Percentiles rank a stretch among this genome's conserved stretches.
Evolutionary conservation across 768 basidiomycete species (phyloP).

Genomic region (Saitozyma podzolica): DNA sequence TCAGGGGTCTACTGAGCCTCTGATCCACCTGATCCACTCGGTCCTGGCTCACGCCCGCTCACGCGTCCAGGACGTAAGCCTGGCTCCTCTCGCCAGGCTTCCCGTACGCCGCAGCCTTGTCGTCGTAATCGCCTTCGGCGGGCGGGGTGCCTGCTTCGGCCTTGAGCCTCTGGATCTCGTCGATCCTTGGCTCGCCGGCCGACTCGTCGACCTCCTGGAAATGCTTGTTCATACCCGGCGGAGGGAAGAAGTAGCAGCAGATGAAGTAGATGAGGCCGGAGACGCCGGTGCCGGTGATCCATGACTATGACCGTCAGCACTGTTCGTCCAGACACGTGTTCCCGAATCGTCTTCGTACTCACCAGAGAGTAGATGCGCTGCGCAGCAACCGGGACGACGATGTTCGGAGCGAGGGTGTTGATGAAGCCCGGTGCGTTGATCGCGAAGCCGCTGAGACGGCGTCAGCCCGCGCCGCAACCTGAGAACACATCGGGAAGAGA

Average conservation of each 20-base stretch:
- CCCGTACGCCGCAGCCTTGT: too few relatives aligned
- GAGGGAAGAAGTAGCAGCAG: constrained; percentile 65
- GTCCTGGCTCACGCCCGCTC: too few relatives aligned
- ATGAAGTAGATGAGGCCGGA: constrained; percentile 66
- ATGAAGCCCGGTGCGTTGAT: constrained; percentile 82
- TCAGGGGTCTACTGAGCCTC: too few relatives aligned
- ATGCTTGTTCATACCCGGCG: constrained; percentile 56
- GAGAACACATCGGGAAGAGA: too few relatives aligned
- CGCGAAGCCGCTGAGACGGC: constrained; percentile 62
- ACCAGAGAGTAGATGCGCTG: constrained; percentile 56
- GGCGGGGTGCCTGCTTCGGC: too few relatives aligned
- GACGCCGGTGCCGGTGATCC: constrained; percentile 78
- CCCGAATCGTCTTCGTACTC: constrained; percentile 3
- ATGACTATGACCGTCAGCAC: constrained; percentile 65
- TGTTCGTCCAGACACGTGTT: constrained; percentile 46
- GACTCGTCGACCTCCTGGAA: constrained; percentile 63
- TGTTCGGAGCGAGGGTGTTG: constrained; percentile 60
- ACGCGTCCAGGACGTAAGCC: too few relatives aligned
- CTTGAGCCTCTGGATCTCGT: not conserved
- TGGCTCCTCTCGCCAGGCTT: too few relatives aligned
- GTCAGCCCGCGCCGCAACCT: not conserved
- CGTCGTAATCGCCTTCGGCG: too few relatives aligned
- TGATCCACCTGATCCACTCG: too few relatives aligned
- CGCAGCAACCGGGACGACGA: constrained; percentile 65
- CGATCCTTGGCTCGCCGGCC: constrained; percentile 9